Evolutionary conservation across 2,329 filamentous ascomycete genomes (phyloP).

Genomic region (Chrysosphaeria jannelii): DNA sequence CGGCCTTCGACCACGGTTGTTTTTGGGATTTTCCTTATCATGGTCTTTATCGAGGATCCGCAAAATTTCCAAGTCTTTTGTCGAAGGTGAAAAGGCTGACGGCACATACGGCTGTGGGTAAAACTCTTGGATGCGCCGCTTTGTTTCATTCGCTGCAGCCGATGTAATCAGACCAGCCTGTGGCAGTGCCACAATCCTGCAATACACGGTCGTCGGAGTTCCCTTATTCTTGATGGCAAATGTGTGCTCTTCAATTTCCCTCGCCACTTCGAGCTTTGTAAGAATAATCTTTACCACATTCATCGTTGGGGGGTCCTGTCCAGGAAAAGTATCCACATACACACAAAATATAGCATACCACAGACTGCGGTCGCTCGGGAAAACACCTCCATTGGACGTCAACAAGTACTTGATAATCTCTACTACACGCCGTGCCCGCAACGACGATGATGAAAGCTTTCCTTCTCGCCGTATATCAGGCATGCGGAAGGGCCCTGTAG

Average conservation of each 20-base stretch:
- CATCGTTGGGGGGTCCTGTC: slow-evolving; percentile 12
- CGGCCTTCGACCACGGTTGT: slow-evolving; percentile 8
- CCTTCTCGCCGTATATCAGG: slow-evolving; percentile 4
- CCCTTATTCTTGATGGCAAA: too few relatives aligned
- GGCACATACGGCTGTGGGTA: slow-evolving; percentile 16
- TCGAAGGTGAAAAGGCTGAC: slow-evolving; percentile 9
- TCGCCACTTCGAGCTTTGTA: slow-evolving; percentile 11
- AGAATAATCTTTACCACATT: slow-evolving; percentile 12
- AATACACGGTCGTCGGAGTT: too few relatives aligned
- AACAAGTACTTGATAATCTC: slow-evolving; percentile 14
- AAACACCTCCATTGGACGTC: slow-evolving; percentile 13
- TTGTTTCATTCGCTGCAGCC: slow-evolving; percentile 11
- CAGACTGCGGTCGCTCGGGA: slow-evolving; percentile 19
- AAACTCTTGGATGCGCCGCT: slow-evolving; percentile 16
- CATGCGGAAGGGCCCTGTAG: slow-evolving; percentile 4
- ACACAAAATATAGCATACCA: slow-evolving; percentile 16
- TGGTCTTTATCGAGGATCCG: slow-evolving; percentile 4
- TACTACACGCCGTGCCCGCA: slow-evolving; percentile 8
- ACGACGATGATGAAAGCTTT: too few relatives aligned
- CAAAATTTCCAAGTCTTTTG: slow-evolving; percentile 10
- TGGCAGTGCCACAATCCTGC: slow-evolving; percentile 14
- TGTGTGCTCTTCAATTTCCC: slow-evolving; percentile 11
- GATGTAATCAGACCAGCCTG: slow-evolving; percentile 13
- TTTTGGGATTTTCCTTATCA: slow-evolving; percentile 1
- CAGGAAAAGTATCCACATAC: slow-evolving; percentile 14